Evolutionary conservation across 2,329 filamentous ascomycete genomes (phyloP), one percentile per base, ranked within the genome.

Genomic region (Lizonia empirigonia): DNA sequence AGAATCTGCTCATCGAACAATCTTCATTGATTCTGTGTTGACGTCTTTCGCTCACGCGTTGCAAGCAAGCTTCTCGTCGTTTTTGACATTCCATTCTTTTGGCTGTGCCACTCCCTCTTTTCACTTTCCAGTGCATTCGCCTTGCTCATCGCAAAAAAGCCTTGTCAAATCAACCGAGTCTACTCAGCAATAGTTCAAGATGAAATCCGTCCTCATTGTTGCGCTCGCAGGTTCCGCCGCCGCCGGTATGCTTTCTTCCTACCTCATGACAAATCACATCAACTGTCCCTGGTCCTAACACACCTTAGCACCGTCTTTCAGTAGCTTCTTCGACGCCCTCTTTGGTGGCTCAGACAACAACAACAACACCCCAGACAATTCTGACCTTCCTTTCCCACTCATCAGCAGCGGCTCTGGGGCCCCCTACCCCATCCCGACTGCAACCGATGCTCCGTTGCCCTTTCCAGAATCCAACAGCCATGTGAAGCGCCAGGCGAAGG

Each of bases 121-220:
- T 29, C 30, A 45, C 22, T 30, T 37, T 47, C 27, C 32, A 51
- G 15, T 34, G 39, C 40, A 24, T 10, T 41, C 42, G 35, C 22
- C 24, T 41, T 36, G 41, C 30, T 26, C 33, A 38, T 36, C 15
- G 18, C 15, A 18, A 5, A 34, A 42, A 24, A 12, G 23, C n/a
- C n/a, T n/a, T n/a, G n/a, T n/a, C n/a, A n/a, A n/a, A 19, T 22
- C 30, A 40, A 40, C 8, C n/a, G 8, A 39, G 10, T 29, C 16
- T 16, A 16, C 7, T 16, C 19, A 33, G 13, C 27, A 35, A n/a
- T 22, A 22, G 7, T 15, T 39, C 53, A 58, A 48, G n/a, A 68
- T 68, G 64, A 63, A 54, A 50, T 59, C 59, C 24, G 29, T 54
- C 32, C 41, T 68, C 24, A 37, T 66, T 10, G 53, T 68, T 33